phyloP scores from a whole-genome alignment of 1,284 basidiomycete species.

The Calocybe gambosa region DNA sequence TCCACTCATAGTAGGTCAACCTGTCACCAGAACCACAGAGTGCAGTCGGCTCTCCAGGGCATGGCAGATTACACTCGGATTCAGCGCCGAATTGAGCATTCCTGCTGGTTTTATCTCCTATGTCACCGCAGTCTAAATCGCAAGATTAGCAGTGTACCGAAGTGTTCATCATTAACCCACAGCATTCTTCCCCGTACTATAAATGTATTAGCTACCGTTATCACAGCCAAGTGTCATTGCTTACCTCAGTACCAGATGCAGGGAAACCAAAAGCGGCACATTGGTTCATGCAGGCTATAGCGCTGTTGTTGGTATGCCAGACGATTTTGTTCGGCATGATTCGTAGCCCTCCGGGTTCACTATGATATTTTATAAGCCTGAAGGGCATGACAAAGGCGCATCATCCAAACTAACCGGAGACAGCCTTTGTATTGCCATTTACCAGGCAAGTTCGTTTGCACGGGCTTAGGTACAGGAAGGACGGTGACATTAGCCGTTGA shows the following conservation, averaged over 20 bases:
- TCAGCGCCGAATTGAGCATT: conserved; percentile 39
- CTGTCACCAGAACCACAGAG: conserved; percentile 52
- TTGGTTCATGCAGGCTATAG: conserved; percentile 53
- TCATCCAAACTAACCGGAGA: conserved; percentile 42
- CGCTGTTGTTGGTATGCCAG: conserved; percentile 54
- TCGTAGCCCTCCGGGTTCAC: conserved; percentile 32
- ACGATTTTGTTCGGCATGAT: conserved; percentile 58
- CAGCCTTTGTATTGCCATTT: conserved; percentile 64
- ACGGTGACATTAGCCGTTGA: conserved; percentile 42
- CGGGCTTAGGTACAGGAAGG: conserved; percentile 51
- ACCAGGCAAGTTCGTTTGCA: conserved; percentile 52
- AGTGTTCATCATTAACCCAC: conserved; percentile 31
- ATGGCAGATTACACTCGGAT: conserved; percentile 50
- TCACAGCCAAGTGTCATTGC: conserved; percentile 2
- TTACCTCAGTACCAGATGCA: conserved; percentile 54
- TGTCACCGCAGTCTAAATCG: conserved; percentile 59
- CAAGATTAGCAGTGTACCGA: conserved; percentile 3
- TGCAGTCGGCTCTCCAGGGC: conserved; percentile 62
- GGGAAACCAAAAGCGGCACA: conserved; percentile 63
- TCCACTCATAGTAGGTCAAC: conserved; percentile 56
- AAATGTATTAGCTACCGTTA: background rate
- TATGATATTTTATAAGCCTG: conserved; percentile 10
- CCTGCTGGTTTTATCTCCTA: conserved; percentile 41
- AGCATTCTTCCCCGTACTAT: conserved; percentile 52
- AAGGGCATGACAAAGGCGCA: background rate